Conservation (phyloP, 2,329 filamentous ascomycete species). For the Stachybotrys elegans region DNA sequence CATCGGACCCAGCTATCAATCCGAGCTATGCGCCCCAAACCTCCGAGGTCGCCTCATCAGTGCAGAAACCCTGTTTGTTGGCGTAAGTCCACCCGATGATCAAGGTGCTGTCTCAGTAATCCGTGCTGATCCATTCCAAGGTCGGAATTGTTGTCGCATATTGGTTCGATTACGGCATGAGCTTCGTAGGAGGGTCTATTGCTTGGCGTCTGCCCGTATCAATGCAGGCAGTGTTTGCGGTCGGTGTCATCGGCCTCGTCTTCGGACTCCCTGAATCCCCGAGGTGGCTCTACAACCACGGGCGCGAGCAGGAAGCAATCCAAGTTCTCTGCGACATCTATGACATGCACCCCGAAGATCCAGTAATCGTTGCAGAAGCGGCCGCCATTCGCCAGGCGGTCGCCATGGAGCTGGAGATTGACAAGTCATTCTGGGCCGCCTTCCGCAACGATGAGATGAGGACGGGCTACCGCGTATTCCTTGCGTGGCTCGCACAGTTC, state of each 20-base stretch:
- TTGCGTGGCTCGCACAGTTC: constrained; percentile 42
- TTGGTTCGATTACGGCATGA: constrained; percentile 25
- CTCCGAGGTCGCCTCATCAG: constrained; percentile 47
- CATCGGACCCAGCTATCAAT: constrained; percentile 21
- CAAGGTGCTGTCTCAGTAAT: no score
- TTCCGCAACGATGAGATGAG: constrained; percentile 36
- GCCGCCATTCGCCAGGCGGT: constrained; percentile 34
- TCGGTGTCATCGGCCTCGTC: constrained; percentile 24
- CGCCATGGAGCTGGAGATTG: constrained; percentile 24
- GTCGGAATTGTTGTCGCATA: constrained; percentile 27
- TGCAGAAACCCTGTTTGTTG: constrained; percentile 35
- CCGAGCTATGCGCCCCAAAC: constrained; percentile 38
- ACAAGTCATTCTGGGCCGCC: constrained; percentile 32
- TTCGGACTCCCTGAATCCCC: constrained; percentile 31
- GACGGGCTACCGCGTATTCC: constrained; percentile 37
- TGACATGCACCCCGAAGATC: constrained; percentile 26
- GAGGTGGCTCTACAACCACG: constrained; percentile 30
- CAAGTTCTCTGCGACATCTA: constrained; percentile 30
- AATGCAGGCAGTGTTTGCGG: constrained; percentile 29
- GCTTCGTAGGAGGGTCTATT: constrained; percentile 13
- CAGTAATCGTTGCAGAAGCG: constrained; percentile 25
- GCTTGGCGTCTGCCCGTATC: constrained; percentile 15
- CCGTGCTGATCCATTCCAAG: no score
- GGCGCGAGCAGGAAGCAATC: constrained; percentile 26
- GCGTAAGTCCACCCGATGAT: no score